Evolutionary conservation across 176 grass and related monocot species (phyloP), one percentile per base, ranked within the genome.

Genomic region (Poa pratensis): DNA sequence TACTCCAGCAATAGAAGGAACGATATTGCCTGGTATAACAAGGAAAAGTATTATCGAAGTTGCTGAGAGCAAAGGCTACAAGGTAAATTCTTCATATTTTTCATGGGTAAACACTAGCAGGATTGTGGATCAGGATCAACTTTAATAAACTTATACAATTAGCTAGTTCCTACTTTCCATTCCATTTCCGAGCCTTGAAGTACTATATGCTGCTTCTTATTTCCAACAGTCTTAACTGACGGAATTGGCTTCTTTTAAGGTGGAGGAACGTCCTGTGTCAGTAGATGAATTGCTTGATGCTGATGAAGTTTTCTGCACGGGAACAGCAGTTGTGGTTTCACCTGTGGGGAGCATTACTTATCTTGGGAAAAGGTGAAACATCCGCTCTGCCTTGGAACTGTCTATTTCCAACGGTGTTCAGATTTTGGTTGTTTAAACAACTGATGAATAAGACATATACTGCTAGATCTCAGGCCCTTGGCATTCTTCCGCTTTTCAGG

Each of bases 271-370:
- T 11, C 70, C 80, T 53, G 84, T 97, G 23, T 86, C 88, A 45
- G 88, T 97, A 50, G 95, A 97, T 71, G 92, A 97, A 60, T 61
- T 97, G 68, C 79, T 97, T 73, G 70, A 91, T 2, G 92, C 95
- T 43, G 90, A 97, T 80, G 95, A 97, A 93, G 92, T 94, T 57
- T 97, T 97, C 84, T 94, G 95, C 82, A 93, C 95, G 7, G 92
- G 95, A 65, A 93, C 95, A 69, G 95, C 90, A 63, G 90, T 97
- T 66, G 95, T 97, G 70, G 83, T 97, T 46, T 94, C 95, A 30
- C 90, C 92, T n/a, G 95, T 94, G 50, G 95, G 95, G 70, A 93
- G 95, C 74, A 91, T 97, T 49, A 91, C 86, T 15, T 93, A 93
- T 27, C 59, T 84, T 60, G 95, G 90, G 28, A 88, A 89, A 84